These are phyloP conservation scores for Coemansia sp. DNA, from an alignment of 192 early-diverging fungal species.

Conservation along the genomic window DNA sequence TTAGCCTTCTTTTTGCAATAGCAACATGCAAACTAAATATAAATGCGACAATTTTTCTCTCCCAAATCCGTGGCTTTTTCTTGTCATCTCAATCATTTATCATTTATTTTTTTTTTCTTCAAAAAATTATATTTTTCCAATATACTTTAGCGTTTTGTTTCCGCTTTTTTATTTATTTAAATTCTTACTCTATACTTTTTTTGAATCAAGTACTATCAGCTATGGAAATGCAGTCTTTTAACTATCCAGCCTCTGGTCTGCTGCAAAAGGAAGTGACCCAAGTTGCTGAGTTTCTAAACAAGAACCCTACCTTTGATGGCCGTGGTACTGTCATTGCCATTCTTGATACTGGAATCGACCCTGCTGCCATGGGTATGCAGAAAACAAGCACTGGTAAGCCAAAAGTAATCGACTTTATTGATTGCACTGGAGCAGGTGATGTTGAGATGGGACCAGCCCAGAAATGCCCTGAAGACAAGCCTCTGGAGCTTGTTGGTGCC, in stretches of 20 bases:
- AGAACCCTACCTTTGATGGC: conserved; percentile 83
- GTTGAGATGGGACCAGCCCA: conserved; percentile 60
- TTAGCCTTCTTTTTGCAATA: too few species aligned
- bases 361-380: conserved; percentile 83
- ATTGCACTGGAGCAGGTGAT: conserved; percentile 89
- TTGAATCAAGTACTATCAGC: too few species aligned
- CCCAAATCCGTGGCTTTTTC: too few species aligned
- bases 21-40: too few species aligned
- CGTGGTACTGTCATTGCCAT: conserved; percentile 86
- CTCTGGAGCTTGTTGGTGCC: conserved; percentile 61
- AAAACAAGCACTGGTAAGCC: conserved; percentile 85
- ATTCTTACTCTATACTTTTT: too few species aligned
- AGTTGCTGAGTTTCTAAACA: conserved; percentile 76
- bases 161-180: too few species aligned
- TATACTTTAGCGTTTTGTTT: too few species aligned
- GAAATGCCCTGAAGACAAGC: conserved; percentile 48
- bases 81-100: too few species aligned
- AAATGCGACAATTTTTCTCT: too few species aligned
- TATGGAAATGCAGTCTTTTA: background rate
- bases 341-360: conserved; percentile 93
- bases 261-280: conserved; percentile 79
- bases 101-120: too few species aligned
- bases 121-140: too few species aligned
- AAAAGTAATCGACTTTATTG: conserved; percentile 90
- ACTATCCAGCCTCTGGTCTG: conserved; percentile 64